Evolutionary conservation across 139 green algal genomes (phyloP).

Genomic region (Trebouxia sp.): DNA sequence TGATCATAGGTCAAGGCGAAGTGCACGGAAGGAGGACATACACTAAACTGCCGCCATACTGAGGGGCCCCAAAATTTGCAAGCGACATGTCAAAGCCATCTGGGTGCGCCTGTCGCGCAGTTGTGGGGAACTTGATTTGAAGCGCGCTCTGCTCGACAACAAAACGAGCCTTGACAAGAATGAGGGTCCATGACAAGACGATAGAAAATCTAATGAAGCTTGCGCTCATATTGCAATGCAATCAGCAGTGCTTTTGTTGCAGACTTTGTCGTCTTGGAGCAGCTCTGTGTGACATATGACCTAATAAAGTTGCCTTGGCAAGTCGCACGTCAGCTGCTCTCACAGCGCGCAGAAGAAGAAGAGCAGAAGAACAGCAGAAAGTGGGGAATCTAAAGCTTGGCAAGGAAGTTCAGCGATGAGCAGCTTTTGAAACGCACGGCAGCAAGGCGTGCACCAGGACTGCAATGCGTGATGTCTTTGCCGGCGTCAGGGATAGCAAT

Average conservation of each 20-base stretch:
- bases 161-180: slow-evolving; percentile 31
- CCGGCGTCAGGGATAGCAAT: background rate
- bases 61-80: slow-evolving; percentile 73
- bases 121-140: slow-evolving; percentile 38
- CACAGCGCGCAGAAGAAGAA: too few relatives aligned
- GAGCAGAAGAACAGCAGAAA: too few relatives aligned
- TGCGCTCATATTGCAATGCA: too few relatives aligned
- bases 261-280: too few relatives aligned
- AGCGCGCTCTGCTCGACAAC: slow-evolving; percentile 48
- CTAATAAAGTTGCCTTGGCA: too few relatives aligned
- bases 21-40: background rate
- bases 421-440: too few relatives aligned
- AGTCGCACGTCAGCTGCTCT: too few relatives aligned
- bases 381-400: too few relatives aligned
- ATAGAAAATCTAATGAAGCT: too few relatives aligned
- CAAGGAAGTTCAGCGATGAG: too few relatives aligned
- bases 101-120: background rate
- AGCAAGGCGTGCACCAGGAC: background rate
- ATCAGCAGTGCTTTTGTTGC: too few relatives aligned
- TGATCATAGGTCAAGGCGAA: background rate
- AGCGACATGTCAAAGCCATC: slow-evolving; percentile 59
- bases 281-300: too few relatives aligned
- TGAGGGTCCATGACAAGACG: background rate
- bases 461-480: background rate
- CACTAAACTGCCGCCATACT: slow-evolving; percentile 57